Evolutionary conservation across 2,329 filamentous ascomycete genomes (phyloP), one percentile per base, ranked within the genome.

Genomic region (Cyphellophora attinorum): DNA sequence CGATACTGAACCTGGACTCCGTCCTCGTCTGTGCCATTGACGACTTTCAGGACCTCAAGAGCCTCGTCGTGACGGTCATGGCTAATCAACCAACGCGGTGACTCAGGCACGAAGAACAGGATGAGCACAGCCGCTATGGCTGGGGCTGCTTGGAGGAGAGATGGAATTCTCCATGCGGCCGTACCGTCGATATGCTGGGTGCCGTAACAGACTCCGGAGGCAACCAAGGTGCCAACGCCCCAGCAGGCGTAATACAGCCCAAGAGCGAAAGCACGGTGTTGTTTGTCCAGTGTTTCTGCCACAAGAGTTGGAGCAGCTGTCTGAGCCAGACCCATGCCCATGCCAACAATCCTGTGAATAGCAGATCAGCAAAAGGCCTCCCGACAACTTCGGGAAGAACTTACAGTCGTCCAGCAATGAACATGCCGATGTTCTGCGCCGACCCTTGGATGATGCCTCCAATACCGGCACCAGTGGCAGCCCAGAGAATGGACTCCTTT

Each of bases 401-500:
- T n/a, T n/a, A n/a, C n/a, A 77, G 70, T 10, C 76, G 70, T 0
- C 76, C 72, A 5, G 68, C 63, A 36, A 65, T 64, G 50, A 67
- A 75, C 73, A 77, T 72, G 10, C 61, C 57, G 12, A 75, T 55
- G 32, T 68, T 63, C 40, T 68, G 64, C 11, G 76, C 71, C 13
- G 70, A 65, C 15, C 67, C 62, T 51, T 81, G 77, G 2, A 81
- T 62, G 25, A 65, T 59, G 1, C 72, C 72, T 5, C 76, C 78
- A 16, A 80, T 28, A 3, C 67, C 49, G 49, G 72, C 74, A 48
- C 80, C 68, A 11, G 64, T 42, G 5, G 72, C 32, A 11, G 38
- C 30, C 16, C 27, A 27, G 16, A 46, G 41, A 17, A 57, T 40
- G 4, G 38, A 44, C 30, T 43, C 38, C 28, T 42, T 42, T 11